Evolutionary conservation across 495 filamentous ascomycete species (phyloP).

Genomic region (Hypoxylon rickii): DNA sequence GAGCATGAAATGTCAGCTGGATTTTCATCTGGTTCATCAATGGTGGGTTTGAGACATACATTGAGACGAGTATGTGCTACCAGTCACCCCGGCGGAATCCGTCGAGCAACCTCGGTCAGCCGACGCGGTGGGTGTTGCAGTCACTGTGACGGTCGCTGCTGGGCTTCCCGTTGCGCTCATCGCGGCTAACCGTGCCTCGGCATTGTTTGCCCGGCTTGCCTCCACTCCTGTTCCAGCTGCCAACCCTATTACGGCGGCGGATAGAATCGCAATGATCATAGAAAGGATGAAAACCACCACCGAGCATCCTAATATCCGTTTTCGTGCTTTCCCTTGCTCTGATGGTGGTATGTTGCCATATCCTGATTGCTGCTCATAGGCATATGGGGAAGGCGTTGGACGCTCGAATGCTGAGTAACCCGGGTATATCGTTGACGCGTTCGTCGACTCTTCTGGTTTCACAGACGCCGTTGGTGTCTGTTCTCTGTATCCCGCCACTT

Average conservation of each 20-base stretch:
- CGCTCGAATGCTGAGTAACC: conserved; percentile 9
- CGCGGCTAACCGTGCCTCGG: conserved; percentile 34
- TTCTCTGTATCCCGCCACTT: conserved; percentile 19
- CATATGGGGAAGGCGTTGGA: conserved; percentile 9
- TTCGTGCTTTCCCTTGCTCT: conserved; percentile 14
- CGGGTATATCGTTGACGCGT: conserved; percentile 9
- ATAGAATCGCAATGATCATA: conserved; percentile 45
- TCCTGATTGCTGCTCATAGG: conserved; percentile 13
- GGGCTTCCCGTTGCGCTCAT: conserved; percentile 22
- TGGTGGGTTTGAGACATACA: conserved; percentile 22
- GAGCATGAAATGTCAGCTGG: not conserved
- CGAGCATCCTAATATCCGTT: conserved; percentile 42
- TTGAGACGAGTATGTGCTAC: conserved; percentile 31
- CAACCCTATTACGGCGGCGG: conserved; percentile 48
- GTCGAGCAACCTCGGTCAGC: conserved; percentile 44
- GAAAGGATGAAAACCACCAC: conserved; percentile 48
- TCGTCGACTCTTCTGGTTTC: conserved; percentile 20
- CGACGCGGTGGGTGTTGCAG: conserved; percentile 21
- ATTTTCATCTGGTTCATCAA: not conserved
- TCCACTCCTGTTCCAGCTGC: conserved; percentile 50
- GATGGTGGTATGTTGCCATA: conserved; percentile 13
- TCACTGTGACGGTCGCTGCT: conserved; percentile 29
- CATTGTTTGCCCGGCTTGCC: conserved; percentile 45
- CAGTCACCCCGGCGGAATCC: conserved; percentile 35
- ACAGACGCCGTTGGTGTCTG: conserved; percentile 7